Percentiles rank a stretch among this genome's conserved stretches.
Evolutionary conservation across 768 basidiomycete species (phyloP).

Genomic region (Suillus plorans): DNA sequence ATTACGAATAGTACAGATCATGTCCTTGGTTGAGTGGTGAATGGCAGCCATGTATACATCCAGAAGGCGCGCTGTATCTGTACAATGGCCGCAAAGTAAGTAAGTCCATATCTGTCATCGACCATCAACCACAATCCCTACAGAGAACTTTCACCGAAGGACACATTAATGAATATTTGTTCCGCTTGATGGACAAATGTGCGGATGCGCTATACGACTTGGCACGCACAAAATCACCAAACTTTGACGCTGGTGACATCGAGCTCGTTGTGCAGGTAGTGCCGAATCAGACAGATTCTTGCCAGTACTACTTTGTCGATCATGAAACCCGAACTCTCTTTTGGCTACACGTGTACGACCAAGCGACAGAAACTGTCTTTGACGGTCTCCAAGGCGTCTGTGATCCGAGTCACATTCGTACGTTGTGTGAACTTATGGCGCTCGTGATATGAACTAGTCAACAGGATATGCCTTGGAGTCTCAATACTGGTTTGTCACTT

Average conservation of each 20-base stretch:
- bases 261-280: not conserved
- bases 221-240: not conserved
- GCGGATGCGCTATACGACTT: not conserved
- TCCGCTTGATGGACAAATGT: not conserved
- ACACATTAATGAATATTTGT: not conserved
- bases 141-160: conserved; percentile 3
- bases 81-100: conserved; percentile 41
- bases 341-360: conserved; percentile 43
- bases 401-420: conserved; percentile 41
- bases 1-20: not conserved
- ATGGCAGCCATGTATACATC: conserved; percentile 31
- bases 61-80: conserved; percentile 58
- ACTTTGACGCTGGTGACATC: not conserved
- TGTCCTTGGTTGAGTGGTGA: not conserved
- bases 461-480: conserved; percentile 19
- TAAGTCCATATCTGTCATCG: too few species aligned
- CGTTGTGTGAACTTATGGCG: conserved; percentile 8
- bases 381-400: conserved; percentile 38
- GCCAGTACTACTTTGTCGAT: conserved; percentile 47
- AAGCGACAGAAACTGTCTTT: conserved; percentile 25
- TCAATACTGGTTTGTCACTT: conserved; percentile 22
- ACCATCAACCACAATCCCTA: not conserved
- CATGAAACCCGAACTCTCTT: conserved; percentile 43
- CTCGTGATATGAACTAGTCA: not conserved
- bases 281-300: not conserved